Conservation (phyloP, 139 green algal species). For the Penium margaritaceum region DNA sequence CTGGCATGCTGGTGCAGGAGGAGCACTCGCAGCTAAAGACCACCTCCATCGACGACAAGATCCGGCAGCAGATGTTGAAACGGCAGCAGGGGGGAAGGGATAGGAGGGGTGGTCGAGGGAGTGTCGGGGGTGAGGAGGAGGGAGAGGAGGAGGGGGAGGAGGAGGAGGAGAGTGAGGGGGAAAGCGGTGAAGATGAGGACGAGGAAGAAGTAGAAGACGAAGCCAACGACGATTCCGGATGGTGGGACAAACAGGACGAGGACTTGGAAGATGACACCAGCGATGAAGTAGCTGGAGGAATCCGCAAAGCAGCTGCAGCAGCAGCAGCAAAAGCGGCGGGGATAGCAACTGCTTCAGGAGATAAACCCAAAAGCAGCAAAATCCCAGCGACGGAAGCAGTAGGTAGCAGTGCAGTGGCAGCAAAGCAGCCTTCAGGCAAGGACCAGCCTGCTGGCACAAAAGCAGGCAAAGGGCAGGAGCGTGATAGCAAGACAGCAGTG, state of each 20-base stretch:
- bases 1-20: background rate
- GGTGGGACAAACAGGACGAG: background rate
- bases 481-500: too few species aligned
- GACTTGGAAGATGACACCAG: slow-evolving; percentile 9
- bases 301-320: background rate
- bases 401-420: too few species aligned
- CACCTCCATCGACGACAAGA: background rate
- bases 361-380: too few species aligned
- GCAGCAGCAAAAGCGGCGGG: background rate
- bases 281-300: background rate
- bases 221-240: background rate
- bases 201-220: slow-evolving; percentile 7
- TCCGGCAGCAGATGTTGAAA: background rate
- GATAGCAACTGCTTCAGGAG: too few species aligned
- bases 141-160: background rate
- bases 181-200: background rate
- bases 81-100: background rate
- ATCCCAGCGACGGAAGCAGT: too few species aligned
- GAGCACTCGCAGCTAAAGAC: background rate
- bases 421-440: too few species aligned
- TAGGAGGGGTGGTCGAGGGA: too few species aligned
- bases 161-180: background rate
- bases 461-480: too few species aligned
- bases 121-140: too few species aligned
- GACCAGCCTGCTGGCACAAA: too few species aligned